Conservation (phyloP, 306 rosid species). For the Castanea sativa region DNA sequence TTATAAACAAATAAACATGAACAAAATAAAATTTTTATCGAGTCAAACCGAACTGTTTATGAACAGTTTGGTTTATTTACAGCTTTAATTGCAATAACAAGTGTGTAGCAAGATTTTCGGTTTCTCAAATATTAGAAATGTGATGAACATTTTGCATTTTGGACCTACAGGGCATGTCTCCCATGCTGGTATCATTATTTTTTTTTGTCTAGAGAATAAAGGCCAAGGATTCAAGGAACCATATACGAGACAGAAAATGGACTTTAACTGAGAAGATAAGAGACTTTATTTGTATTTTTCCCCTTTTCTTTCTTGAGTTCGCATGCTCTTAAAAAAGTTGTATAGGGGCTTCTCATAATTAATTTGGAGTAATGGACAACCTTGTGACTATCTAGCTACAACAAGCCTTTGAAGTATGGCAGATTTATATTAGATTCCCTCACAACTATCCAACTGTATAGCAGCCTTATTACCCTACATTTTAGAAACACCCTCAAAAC, state of each 20-base stretch:
- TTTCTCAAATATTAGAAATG: not conserved
- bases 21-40: too few relatives aligned
- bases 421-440: conserved; percentile 31
- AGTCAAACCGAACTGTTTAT: too few relatives aligned
- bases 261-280: conserved; percentile 21
- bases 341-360: not conserved
- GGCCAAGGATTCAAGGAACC: not conserved
- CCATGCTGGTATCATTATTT: conserved; percentile 4
- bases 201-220: conserved; percentile 1
- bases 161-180: not conserved
- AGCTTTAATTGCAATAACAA: too few relatives aligned
- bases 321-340: conserved; percentile 31
- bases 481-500: not conserved
- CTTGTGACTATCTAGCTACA: conserved; percentile 1
- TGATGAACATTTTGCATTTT: not conserved
- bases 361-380: not conserved
- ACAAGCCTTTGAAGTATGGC: conserved; percentile 1
- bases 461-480: not conserved
- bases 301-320: conserved; percentile 4
- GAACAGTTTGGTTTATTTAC: too few relatives aligned
- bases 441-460: not conserved
- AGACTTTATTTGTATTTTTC: not conserved
- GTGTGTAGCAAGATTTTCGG: too few relatives aligned
- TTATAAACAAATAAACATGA: too few relatives aligned
- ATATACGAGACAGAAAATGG: not conserved